These are phyloP conservation scores for Psilocybe mexicana DNA, from an alignment of 1,284 basidiomycete genomes.

Conservation along the genomic window DNA sequence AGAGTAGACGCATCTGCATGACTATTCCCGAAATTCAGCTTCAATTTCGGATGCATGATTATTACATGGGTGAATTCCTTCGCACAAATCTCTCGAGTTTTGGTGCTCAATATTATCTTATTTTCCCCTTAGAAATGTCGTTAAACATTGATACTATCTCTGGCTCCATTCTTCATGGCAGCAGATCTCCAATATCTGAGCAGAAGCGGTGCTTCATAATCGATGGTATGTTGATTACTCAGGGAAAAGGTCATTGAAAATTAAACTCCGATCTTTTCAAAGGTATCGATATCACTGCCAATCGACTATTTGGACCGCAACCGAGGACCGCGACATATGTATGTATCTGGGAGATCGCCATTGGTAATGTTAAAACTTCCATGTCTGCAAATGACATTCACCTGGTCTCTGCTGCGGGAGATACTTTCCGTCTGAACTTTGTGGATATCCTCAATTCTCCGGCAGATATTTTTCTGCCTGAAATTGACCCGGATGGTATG, in stretches of 20 bases:
- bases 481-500: slow-evolving; percentile 74
- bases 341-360: slow-evolving; percentile 84
- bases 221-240: slow-evolving; percentile 49
- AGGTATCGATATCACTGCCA: slow-evolving; percentile 80
- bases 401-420: slow-evolving; percentile 52
- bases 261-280: not conserved
- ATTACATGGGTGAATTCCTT: slow-evolving; percentile 74
- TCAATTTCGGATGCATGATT: slow-evolving; percentile 78
- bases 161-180: slow-evolving; percentile 41
- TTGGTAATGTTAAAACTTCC: slow-evolving; percentile 63
- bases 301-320: slow-evolving; percentile 85
- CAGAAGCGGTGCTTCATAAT: slow-evolving; percentile 52
- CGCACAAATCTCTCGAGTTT: not conserved
- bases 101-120: slow-evolving; percentile 3
- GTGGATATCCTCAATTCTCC: slow-evolving; percentile 80
- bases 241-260: not conserved
- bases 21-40: slow-evolving; percentile 71
- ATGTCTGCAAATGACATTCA: slow-evolving; percentile 59
- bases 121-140: slow-evolving; percentile 64
- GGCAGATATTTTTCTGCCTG: slow-evolving; percentile 63
- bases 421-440: slow-evolving; percentile 70
- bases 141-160: slow-evolving; percentile 67
- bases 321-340: slow-evolving; percentile 85
- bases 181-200: slow-evolving; percentile 13
- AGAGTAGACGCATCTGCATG: slow-evolving; percentile 57